Percentiles rank a stretch among this genome's conserved stretches.
Evolutionary conservation across 495 filamentous ascomycete species (phyloP).

Genomic region (Trichoderma asperelloides): DNA sequence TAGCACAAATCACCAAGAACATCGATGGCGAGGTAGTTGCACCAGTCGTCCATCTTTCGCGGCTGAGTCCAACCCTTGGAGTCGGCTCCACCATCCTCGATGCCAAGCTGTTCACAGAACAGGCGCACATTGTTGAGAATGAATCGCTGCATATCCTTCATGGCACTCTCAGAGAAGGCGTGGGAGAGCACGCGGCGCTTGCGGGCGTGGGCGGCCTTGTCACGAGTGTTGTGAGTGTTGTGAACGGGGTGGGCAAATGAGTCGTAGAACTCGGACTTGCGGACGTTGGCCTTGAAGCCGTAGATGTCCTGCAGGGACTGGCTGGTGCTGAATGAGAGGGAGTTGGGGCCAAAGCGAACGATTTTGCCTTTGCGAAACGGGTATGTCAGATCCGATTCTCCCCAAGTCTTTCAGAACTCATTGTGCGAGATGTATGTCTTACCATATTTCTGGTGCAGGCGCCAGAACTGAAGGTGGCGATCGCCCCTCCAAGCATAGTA

Average conservation of each 20-base stretch:
- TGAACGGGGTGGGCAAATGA: slow-evolving; percentile 50
- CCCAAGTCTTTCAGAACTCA: background rate
- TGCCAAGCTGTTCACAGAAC: slow-evolving; percentile 41
- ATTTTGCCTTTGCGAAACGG: slow-evolving; percentile 28
- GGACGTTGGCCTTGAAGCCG: slow-evolving; percentile 48
- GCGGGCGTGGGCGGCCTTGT: slow-evolving; percentile 50
- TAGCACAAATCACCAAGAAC: slow-evolving; percentile 65
- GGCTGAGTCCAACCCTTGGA: slow-evolving; percentile 35
- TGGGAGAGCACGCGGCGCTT: slow-evolving; percentile 56
- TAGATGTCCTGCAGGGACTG: slow-evolving; percentile 47
- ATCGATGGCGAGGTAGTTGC: slow-evolving; percentile 62
- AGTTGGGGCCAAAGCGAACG: slow-evolving; percentile 54
- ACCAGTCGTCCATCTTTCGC: slow-evolving; percentile 53
- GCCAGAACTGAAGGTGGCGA: slow-evolving; percentile 49
- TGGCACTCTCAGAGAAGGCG: slow-evolving; percentile 50
- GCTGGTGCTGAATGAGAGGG: slow-evolving; percentile 45
- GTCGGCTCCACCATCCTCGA: slow-evolving; percentile 25
- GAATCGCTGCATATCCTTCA: slow-evolving; percentile 50
- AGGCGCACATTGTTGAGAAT: slow-evolving; percentile 44
- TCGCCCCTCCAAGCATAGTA: slow-evolving; percentile 53
- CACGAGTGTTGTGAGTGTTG: slow-evolving; percentile 52
- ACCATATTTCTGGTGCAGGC: slow-evolving; percentile 51
- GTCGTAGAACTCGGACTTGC: slow-evolving; percentile 56
- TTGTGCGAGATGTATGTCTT: background rate
- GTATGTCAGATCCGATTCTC: slow-evolving; percentile 9